Evolutionary conservation across 2,329 filamentous ascomycete species (phyloP).

Genomic region (Stemphylium vesicarium): DNA sequence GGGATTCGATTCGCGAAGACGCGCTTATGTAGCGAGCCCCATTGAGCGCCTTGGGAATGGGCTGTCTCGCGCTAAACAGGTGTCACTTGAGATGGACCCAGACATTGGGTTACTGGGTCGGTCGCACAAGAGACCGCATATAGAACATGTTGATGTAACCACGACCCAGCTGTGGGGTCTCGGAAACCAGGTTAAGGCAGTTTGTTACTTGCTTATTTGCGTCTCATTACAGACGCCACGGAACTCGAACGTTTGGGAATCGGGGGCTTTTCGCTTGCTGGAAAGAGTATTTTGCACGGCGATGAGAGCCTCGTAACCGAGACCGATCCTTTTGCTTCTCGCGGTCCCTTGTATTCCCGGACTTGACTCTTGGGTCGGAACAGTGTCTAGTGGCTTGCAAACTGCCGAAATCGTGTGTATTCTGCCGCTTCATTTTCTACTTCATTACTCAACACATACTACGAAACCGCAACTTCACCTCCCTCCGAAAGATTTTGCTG

Average conservation of each 20-base stretch:
- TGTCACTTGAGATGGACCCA: not conserved
- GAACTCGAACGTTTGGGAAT: not conserved
- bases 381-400: not conserved
- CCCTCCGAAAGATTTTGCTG: not conserved
- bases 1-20: slow-evolving; percentile 2
- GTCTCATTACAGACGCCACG: not conserved
- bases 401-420: not conserved
- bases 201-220: slow-evolving; percentile 1
- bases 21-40: not conserved
- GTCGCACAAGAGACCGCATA: not conserved
- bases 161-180: not conserved
- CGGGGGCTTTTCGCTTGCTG: not conserved
- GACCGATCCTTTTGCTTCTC: not conserved
- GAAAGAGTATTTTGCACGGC: slow-evolving; percentile 1
- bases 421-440: not conserved
- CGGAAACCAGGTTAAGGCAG: too few species aligned
- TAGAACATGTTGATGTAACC: not conserved
- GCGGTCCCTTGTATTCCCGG: not conserved
- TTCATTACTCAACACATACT: not conserved
- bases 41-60: not conserved
- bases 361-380: not conserved
- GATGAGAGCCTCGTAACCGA: not conserved
- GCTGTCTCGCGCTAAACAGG: not conserved
- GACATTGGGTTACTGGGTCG: not conserved
- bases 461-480: not conserved